Percentiles rank a stretch among this genome's conserved stretches.
Conservation (phyloP, 225 moss, liverwort and hornwort genomes). For the Climacium dendroides region DNA sequence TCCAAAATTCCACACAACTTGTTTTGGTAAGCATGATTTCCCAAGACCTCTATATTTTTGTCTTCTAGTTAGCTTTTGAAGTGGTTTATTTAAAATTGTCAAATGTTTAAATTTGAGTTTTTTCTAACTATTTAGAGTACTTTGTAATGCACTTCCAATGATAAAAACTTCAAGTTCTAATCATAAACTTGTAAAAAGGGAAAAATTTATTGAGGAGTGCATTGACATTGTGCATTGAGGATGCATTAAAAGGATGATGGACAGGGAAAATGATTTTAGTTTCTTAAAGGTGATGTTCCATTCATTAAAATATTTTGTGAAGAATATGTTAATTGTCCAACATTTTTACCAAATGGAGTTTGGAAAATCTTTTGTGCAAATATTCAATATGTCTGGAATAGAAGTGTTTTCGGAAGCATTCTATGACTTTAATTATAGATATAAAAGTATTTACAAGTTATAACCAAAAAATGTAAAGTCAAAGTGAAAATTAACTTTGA, state of each 20-base stretch:
- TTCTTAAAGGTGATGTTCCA: background rate
- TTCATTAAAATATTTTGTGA: background rate
- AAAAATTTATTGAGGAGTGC: too few species aligned
- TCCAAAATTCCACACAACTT: background rate
- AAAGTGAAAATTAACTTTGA: too few species aligned
- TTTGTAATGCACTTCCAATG: background rate
- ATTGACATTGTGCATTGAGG: too few species aligned
- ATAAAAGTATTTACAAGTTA: background rate
- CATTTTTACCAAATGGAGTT: background rate
- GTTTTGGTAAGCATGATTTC: background rate
- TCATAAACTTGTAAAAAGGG: background rate
- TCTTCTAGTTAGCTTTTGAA: background rate
- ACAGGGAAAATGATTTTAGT: fast-evolving
- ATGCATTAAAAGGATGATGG: too few species aligned
- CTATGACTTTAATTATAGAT: background rate
- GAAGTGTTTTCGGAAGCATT: too few species aligned
- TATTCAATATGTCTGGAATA: background rate
- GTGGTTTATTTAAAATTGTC: background rate
- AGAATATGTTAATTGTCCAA: background rate
- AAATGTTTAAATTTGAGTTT: background rate
- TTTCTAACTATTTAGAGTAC: background rate
- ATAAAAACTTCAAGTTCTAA: background rate
- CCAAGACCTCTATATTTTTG: background rate
- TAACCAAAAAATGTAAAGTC: too few species aligned
- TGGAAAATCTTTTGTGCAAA: background rate